phyloP scores from a whole-genome alignment of 306 rosid species.

The Crataegus laevigata region DNA sequence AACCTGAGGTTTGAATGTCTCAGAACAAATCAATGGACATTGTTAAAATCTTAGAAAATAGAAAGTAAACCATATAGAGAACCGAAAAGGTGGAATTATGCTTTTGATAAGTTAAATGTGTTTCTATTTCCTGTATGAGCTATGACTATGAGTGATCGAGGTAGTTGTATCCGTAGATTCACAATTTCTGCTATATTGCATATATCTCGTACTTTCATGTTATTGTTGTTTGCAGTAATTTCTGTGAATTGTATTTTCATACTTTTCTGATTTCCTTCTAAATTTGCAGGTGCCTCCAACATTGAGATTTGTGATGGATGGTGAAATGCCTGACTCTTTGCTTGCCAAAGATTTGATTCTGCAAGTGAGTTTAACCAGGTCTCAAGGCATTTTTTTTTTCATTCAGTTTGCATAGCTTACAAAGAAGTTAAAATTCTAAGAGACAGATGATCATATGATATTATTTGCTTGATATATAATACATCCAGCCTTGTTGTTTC shows the following conservation, averaged over 20 bases:
- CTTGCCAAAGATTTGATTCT: constrained; percentile 96
- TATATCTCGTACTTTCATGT: background rate
- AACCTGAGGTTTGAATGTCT: background rate
- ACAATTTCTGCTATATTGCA: background rate
- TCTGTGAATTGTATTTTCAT: background rate
- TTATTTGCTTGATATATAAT: background rate
- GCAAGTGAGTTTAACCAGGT: constrained; percentile 44
- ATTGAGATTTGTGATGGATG: constrained; percentile 75
- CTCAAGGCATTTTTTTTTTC: background rate
- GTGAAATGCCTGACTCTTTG: constrained; percentile 87
- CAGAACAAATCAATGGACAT: background rate
- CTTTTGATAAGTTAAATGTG: background rate
- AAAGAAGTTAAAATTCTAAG: background rate
- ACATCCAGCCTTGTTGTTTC: background rate
- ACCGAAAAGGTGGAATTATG: background rate
- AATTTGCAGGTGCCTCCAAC: constrained; percentile 81
- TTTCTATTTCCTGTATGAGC: background rate
- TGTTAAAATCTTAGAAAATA: background rate
- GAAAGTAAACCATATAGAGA: background rate
- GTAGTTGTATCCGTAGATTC: background rate
- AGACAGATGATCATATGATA: background rate
- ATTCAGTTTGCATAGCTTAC: background rate
- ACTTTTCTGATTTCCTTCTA: background rate
- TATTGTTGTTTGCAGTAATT: background rate
- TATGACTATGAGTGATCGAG: background rate